These are phyloP conservation scores for Henckelia pumila DNA, from an alignment of 257 asterid genomes.

Conservation along the genomic window DNA sequence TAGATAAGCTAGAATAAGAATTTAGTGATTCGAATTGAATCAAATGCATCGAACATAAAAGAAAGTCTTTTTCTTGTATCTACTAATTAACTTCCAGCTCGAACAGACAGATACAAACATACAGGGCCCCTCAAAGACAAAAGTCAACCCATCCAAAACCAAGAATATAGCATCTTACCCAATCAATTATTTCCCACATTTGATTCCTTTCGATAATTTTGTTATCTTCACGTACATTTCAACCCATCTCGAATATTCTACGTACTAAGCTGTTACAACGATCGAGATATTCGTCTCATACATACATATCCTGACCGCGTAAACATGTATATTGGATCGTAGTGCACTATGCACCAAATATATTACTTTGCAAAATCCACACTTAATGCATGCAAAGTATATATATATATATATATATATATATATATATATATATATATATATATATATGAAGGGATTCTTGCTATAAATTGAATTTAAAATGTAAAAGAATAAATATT, in stretches of 20 bases:
- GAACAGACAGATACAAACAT: conserved; percentile 30
- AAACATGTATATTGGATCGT: too few relatives aligned
- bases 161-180: conserved; percentile 50
- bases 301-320: too few relatives aligned
- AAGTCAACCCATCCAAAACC: conserved; percentile 58
- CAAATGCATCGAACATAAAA: background rate
- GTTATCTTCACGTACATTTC: conserved; percentile 5
- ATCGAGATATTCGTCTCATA: conserved; percentile 7
- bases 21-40: background rate
- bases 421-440: too few relatives aligned
- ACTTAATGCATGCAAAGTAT: too few relatives aligned
- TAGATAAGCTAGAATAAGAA: background rate
- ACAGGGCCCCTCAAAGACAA: conserved; percentile 24
- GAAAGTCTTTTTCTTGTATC: too few relatives aligned
- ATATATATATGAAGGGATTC: too few relatives aligned
- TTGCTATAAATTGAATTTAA: too few relatives aligned
- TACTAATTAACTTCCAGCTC: background rate
- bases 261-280: too few relatives aligned
- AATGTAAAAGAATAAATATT: too few relatives aligned
- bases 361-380: too few relatives aligned
- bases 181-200: conserved; percentile 27
- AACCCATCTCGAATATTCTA: background rate
- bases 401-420: too few relatives aligned
- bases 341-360: too few relatives aligned
- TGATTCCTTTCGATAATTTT: conserved; percentile 29